Evolutionary conservation across 495 filamentous ascomycete species (phyloP).

Genomic region (Mytilinidion resinicola): DNA sequence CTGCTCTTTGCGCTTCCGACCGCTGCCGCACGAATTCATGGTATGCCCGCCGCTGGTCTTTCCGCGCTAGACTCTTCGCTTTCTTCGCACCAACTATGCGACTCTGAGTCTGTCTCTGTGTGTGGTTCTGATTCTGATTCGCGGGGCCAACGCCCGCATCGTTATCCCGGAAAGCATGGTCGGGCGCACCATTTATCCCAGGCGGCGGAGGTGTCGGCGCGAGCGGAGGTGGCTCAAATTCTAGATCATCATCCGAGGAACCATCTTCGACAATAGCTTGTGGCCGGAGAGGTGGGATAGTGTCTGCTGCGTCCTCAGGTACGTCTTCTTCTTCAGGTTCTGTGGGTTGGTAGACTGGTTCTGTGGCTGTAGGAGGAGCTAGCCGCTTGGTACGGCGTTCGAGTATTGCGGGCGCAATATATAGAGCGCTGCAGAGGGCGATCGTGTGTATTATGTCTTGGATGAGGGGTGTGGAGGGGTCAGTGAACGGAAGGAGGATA

Average conservation of each 20-base stretch:
- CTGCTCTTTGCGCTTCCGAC: slow-evolving; percentile 35
- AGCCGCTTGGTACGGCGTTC: slow-evolving; percentile 11
- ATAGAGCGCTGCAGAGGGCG: slow-evolving; percentile 32
- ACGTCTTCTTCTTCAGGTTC: not conserved
- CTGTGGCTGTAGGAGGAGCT: not conserved
- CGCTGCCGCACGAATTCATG: slow-evolving; percentile 43
- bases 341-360: not conserved
- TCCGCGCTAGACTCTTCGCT: slow-evolving; percentile 41
- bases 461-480: slow-evolving; percentile 31
- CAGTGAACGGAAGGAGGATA: slow-evolving; percentile 36
- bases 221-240: slow-evolving; percentile 7
- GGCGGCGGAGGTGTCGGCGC: slow-evolving; percentile 22
- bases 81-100: slow-evolving; percentile 45
- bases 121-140: slow-evolving; percentile 3
- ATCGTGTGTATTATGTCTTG: slow-evolving; percentile 37
- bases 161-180: not conserved
- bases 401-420: slow-evolving; percentile 31
- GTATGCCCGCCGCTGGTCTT: slow-evolving; percentile 45
- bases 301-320: not conserved
- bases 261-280: slow-evolving; percentile 14
- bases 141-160: slow-evolving; percentile 9
- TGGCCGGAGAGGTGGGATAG: slow-evolving; percentile 2
- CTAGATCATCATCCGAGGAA: slow-evolving; percentile 1
- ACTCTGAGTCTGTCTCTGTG: slow-evolving; percentile 13
- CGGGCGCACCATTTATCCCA: not conserved